These are phyloP conservation scores for Plantago coronopus DNA, from an alignment of 305 asterid species.

Conservation along the genomic window DNA sequence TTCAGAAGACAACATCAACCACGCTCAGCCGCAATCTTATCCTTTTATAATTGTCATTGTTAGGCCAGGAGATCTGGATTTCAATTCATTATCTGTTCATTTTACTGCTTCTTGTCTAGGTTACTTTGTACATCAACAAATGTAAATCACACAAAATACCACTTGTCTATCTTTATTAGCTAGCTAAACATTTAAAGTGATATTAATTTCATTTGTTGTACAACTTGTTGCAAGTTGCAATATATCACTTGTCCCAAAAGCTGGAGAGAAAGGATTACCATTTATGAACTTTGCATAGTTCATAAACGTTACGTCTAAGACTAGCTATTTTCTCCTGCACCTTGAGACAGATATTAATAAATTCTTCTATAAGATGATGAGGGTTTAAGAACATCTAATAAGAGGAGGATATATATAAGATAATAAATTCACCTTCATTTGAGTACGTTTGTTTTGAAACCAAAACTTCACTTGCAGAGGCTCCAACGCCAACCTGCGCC, in stretches of 20 bases:
- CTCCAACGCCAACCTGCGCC: conserved; percentile 59
- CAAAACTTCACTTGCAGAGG: conserved; percentile 91
- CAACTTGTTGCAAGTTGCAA: no score
- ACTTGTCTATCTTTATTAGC: no score
- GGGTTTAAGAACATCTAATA: background rate
- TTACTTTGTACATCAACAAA: no score
- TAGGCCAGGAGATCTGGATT: background rate
- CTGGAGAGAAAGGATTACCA: no score
- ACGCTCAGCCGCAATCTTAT: background rate
- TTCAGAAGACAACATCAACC: background rate
- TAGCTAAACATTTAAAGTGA: background rate
- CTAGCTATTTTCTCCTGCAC: no score
- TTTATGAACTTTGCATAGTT: no score
- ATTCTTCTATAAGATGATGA: no score
- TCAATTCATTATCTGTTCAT: background rate
- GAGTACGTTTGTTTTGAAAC: conserved; percentile 96
- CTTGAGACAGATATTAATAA: no score
- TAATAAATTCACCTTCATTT: conserved; percentile 59
- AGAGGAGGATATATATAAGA: background rate
- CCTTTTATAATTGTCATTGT: background rate
- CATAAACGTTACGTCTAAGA: no score
- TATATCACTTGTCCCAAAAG: no score
- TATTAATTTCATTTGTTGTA: no score
- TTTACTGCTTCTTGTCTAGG: background rate
- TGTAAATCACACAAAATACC: no score